A percentile compares a stretch with the other conserved stretches of the same genome.
Evolutionary conservation across 2,329 filamentous ascomycete genomes (phyloP).

Genomic region (Grosmannia penicillata): DNA sequence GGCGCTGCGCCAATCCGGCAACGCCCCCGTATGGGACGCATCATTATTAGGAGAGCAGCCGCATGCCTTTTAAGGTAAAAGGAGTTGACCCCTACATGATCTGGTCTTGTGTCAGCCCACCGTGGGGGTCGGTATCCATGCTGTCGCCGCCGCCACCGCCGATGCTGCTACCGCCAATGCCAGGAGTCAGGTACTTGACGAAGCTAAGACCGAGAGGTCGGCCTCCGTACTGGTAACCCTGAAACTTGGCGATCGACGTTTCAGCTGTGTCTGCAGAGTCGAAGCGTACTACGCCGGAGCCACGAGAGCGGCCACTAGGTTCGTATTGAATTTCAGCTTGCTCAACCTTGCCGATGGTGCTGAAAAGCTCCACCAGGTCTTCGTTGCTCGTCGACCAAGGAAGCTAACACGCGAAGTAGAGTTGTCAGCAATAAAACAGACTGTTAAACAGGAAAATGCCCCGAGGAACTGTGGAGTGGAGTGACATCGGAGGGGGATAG

Average conservation of each 20-base stretch:
- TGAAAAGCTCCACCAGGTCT: slow-evolving; percentile 90
- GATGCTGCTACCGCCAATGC: too few relatives aligned
- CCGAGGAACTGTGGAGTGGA: slow-evolving; percentile 11
- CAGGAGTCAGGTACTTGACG: slow-evolving; percentile 73
- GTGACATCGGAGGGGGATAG: neutral
- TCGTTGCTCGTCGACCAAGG: slow-evolving; percentile 99
- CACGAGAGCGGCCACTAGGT: slow-evolving; percentile 84
- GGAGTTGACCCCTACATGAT: slow-evolving; percentile 68
- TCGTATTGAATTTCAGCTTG: slow-evolving; percentile 99
- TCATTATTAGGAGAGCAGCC: too few relatives aligned
- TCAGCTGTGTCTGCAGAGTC: slow-evolving; percentile 71
- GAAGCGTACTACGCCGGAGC: slow-evolving; percentile 93
- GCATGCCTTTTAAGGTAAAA: too few relatives aligned
- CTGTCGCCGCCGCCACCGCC: too few relatives aligned
- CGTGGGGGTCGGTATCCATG: slow-evolving; percentile 71
- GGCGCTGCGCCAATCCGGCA: too few relatives aligned
- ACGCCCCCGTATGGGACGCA: too few relatives aligned
- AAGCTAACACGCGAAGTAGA: slow-evolving; percentile 38
- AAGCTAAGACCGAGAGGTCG: slow-evolving; percentile 86
- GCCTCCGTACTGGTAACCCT: slow-evolving; percentile 92
- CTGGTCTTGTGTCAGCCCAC: slow-evolving; percentile 84
- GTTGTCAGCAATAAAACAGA: slow-evolving; percentile 7
- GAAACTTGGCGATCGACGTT: slow-evolving; percentile 92
- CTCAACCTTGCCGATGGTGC: slow-evolving; percentile 94
- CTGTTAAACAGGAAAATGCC: neutral